Conservation (phyloP, 306 rosid species). For the Corylus heterophylla region DNA sequence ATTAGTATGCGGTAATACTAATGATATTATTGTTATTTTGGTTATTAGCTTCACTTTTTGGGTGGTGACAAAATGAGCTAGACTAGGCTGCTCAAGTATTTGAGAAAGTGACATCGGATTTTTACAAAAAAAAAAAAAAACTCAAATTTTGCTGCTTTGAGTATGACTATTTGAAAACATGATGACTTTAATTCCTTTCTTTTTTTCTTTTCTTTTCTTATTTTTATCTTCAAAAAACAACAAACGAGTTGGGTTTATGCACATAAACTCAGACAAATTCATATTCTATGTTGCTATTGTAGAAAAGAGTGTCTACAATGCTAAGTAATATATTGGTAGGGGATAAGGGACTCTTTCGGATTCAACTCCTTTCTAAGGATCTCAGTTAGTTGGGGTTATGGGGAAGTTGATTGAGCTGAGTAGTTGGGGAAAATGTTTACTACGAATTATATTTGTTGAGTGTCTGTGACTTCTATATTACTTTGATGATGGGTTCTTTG, state of each 20-base stretch:
- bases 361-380: background rate
- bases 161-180: background rate
- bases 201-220: background rate
- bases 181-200: background rate
- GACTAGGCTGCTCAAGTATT: background rate
- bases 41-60: background rate
- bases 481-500: slow-evolving; percentile 17
- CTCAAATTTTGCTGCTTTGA: background rate
- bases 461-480: background rate
- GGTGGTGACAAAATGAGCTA: background rate
- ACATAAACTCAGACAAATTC: background rate
- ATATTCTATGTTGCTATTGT: background rate
- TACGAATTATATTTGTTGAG: background rate
- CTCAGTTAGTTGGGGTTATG: background rate
- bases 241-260: background rate
- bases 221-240: background rate
- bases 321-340: background rate
- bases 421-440: background rate
- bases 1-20: background rate
- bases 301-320: background rate
- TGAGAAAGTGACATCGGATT: background rate
- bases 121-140: background rate
- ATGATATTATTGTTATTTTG: background rate
- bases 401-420: background rate
- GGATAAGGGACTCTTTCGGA: background rate